Evolutionary conservation across 2,329 filamentous ascomycete genomes (phyloP).

Genomic region (Ophiostoma perfectum): DNA sequence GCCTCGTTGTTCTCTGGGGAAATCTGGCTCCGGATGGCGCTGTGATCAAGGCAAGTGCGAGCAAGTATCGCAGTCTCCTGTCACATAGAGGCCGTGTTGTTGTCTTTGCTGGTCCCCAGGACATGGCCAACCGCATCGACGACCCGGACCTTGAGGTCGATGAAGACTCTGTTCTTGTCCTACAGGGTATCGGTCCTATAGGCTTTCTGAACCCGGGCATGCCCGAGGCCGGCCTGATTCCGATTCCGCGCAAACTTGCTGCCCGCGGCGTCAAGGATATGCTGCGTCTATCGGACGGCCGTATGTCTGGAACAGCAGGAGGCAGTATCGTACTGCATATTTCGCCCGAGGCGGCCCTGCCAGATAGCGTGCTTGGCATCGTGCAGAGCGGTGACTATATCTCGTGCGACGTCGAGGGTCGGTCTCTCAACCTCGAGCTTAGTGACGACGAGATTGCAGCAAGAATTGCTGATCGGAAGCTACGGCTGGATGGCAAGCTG

Average conservation of each 20-base stretch:
- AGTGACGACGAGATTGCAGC: slow-evolving; percentile 62
- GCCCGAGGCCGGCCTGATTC: slow-evolving; percentile 69
- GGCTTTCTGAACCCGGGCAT: slow-evolving; percentile 65
- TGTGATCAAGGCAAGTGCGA: slow-evolving; percentile 84
- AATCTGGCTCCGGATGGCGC: slow-evolving; percentile 80
- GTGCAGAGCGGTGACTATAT: slow-evolving; percentile 72
- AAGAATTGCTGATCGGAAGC: slow-evolving; percentile 42
- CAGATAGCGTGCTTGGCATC: slow-evolving; percentile 71
- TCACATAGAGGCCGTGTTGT: slow-evolving; percentile 47
- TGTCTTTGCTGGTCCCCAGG: slow-evolving; percentile 69
- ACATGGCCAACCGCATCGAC: slow-evolving; percentile 61
- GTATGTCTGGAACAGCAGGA: slow-evolving; percentile 81
- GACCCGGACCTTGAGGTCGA: slow-evolving; percentile 56
- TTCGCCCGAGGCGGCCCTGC: slow-evolving; percentile 72
- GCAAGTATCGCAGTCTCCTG: slow-evolving; percentile 61
- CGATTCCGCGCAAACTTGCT: slow-evolving; percentile 69
- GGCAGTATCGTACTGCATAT: slow-evolving; percentile 89
- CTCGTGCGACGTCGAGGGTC: slow-evolving; percentile 68
- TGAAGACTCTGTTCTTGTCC: slow-evolving; percentile 61
- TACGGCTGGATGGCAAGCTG: slow-evolving; percentile 26
- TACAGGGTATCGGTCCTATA: slow-evolving; percentile 76
- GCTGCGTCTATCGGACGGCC: slow-evolving; percentile 77
- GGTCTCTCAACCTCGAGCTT: slow-evolving; percentile 55
- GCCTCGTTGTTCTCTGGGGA: slow-evolving; percentile 74
- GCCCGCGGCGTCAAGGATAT: slow-evolving; percentile 72